Base-by-base conservation (phyloP, 1,284 basidiomycete species). In the Ceratobasidium sp. region DNA sequence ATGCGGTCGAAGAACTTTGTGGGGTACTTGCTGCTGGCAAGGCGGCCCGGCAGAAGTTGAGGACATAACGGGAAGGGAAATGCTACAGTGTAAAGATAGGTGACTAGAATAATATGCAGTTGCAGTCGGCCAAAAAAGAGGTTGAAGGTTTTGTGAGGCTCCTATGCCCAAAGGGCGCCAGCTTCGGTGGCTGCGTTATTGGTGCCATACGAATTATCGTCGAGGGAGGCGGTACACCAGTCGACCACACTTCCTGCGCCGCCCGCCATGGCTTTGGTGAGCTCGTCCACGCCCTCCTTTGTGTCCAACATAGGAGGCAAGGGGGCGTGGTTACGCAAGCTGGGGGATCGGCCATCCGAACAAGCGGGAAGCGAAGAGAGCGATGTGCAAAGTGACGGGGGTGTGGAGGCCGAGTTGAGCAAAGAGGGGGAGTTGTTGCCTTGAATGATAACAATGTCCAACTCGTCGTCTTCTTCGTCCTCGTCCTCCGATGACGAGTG, bases 221-320 rank as follows among this genome's bases (percentile, higher is more conserved):
- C 66, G 23, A 13, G 2, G 26, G 66, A 13, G 41, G 66, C n/a
- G 8, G 47, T 38, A 47, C 44, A 52, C 66, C 66, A 69, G 11
- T 69, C 66, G 41, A 69, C 66, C 18, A 69, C 54, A 38, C 66
- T 69, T n/a, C 66, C 66, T 32, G 66, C 66, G 26, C 66, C 66
- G 41, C 66, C 66, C 21, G 50, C 52, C 41, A 69, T 55, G 5
- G 66, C 66, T 28, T 28, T 54, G 18, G 52, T 32, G 32, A 69
- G 26, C 28, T 69, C 66, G 38, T 69, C 66, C 16, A 57, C 52
- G 28, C 54, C 54, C 32, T 69, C 52, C 38, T 41, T 55, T 52
- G 44, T 50, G 13, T 35, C 50, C 21, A 49, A 35, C 28, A 52
- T 30, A 49, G 7, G 18, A 18, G 63, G 54, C 50, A 55, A 44